Base-by-base conservation (phyloP, 805 yeast species). In the Scheffersomyces coipomensis region DNA sequence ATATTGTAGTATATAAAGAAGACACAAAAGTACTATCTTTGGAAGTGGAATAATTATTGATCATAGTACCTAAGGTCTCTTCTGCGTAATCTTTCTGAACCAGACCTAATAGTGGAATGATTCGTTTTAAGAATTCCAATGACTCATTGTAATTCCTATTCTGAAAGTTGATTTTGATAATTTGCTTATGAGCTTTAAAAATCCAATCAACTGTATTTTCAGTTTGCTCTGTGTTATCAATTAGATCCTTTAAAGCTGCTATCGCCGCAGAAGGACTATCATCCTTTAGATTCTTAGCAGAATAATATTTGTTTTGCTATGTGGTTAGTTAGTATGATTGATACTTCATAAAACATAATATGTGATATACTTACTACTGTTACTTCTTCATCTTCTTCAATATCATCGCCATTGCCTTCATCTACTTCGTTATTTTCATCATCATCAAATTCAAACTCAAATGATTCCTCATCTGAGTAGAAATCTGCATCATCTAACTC, bases 121-220 rank as follows among this genome's bases (percentile, higher is more conserved):
- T 40, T n/a, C 41, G 31, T 23, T 51, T 42, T 23, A 68, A 50
- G 21, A 44, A 47, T 8, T 38, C 39, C 12, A 67, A 39, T 4
- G 61, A 54, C 21, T 48, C 48, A 2, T 49, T 54, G 32, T 50
- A 59, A 4, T 58, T 35, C n/a, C 47, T 48, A 17, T 42, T 42
- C 18, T 49, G 46, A 46, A 53, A 66, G 29, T 49, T 36, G 13
- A 71, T 49, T 47, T 72, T 72, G 33, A 71, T 64, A 19, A 63
- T 52, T 44, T 72, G 77, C 45, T 72, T 72, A 37, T 47, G 49
- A 4, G 73, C 53, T 38, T 66, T 68, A 46, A 69, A 70, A 2
- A 58, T 43, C 72, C 72, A 70, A 19, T 55, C 58, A 16, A 26
- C 37, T 1, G 38, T 42, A 21, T 49, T 43, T 35, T 51, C 53